A percentile compares a stretch with the other conserved stretches of the same genome.
These are phyloP conservation scores for Patellaria atrata DNA, from an alignment of 495 filamentous ascomycete species.

Conservation along the genomic window DNA sequence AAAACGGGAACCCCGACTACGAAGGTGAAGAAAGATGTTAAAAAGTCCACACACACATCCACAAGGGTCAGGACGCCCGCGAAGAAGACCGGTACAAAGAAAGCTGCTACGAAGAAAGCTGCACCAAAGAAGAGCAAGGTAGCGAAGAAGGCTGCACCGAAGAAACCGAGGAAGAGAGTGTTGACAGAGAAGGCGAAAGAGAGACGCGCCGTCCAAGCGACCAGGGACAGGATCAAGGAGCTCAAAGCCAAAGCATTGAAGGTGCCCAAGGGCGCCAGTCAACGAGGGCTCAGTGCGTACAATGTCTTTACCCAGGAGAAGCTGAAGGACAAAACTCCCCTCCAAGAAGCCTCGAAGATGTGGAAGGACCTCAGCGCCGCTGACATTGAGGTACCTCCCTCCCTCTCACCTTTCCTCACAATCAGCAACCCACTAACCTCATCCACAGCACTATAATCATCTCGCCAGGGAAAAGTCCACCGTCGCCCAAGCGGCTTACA, in stretches of 20 bases:
- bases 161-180: slow-evolving; percentile 17
- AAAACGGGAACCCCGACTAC: slow-evolving; percentile 13
- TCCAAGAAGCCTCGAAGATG: slow-evolving; percentile 1
- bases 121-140: slow-evolving; percentile 4
- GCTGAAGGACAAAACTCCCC: no score
- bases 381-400: slow-evolving; percentile 17
- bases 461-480: slow-evolving; percentile 35
- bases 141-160: slow-evolving; percentile 7
- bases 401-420: neutral
- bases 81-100: slow-evolving; percentile 6
- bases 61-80: no score
- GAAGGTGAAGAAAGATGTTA: neutral
- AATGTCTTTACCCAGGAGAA: slow-evolving; percentile 17
- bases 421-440: neutral
- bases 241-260: slow-evolving; percentile 19
- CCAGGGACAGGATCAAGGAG: slow-evolving; percentile 8
- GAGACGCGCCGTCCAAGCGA: slow-evolving; percentile 9
- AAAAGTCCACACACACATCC: no score
- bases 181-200: neutral
- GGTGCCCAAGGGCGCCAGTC: slow-evolving; percentile 5
- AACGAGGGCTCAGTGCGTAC: slow-evolving; percentile 12
- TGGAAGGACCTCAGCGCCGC: slow-evolving; percentile 17
- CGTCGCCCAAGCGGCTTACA: slow-evolving; percentile 31
- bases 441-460: slow-evolving; percentile 33
- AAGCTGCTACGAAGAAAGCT: slow-evolving; percentile 12